Evolutionary conservation across 2,329 filamentous ascomycete species (phyloP).

Genomic region (Xylogone sp.): DNA sequence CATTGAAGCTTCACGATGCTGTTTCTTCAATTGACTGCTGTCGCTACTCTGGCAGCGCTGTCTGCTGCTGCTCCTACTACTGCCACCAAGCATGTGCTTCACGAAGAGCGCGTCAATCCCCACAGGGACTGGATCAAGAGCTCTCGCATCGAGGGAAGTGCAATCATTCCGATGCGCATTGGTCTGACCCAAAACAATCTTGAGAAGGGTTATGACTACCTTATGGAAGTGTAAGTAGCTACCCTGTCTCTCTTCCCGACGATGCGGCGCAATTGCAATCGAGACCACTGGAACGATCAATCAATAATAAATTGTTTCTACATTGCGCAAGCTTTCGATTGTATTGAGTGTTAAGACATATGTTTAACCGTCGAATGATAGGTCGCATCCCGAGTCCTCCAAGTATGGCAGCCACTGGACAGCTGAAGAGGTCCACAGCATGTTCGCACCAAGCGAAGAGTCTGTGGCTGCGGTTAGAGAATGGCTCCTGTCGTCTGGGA

Average conservation of each 20-base stretch:
- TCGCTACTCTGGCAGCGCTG: constrained; percentile 4
- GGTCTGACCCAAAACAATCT: constrained; percentile 41
- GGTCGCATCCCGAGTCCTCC: constrained; percentile 4
- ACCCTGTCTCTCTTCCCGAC: constrained; percentile 12
- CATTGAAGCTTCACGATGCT: constrained; percentile 5
- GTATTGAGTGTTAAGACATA: not conserved
- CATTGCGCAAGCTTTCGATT: not conserved
- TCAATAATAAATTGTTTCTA: constrained; percentile 2
- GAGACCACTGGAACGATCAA: constrained; percentile 11
- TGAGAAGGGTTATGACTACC: constrained; percentile 35
- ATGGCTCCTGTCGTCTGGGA: constrained; percentile 31
- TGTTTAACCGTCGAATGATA: not conserved
- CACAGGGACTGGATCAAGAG: constrained; percentile 14
- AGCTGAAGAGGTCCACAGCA: not conserved
- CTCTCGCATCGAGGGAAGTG: constrained; percentile 11
- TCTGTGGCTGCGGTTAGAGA: constrained; percentile 18
- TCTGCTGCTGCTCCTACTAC: constrained; percentile 2
- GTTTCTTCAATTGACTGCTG: constrained; percentile 10
- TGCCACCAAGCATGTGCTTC: constrained; percentile 16
- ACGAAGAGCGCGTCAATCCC: constrained; percentile 13
- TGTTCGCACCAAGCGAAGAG: not conserved
- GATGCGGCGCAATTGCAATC: constrained; percentile 1
- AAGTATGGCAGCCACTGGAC: constrained; percentile 2
- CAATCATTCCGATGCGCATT: constrained; percentile 38
- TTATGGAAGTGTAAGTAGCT: constrained; percentile 34